These are phyloP conservation scores for Sergeia podlipaevii DNA, from an alignment of 208 protist species.

Conservation along the genomic window DNA sequence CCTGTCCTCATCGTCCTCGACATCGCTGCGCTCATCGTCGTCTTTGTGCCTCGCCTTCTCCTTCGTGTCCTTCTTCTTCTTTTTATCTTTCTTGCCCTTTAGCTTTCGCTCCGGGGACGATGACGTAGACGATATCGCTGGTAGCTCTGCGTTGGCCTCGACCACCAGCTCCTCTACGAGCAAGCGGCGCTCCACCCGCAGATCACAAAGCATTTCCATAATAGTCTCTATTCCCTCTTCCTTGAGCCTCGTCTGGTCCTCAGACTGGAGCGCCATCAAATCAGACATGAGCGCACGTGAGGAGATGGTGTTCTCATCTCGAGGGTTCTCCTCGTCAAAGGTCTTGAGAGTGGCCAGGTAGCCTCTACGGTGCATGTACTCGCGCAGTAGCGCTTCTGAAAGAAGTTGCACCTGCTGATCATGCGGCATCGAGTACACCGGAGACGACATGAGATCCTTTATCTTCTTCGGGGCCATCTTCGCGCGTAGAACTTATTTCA, in stretches of 20 bases:
- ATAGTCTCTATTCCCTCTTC: slow-evolving; percentile 78
- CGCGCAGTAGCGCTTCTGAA: slow-evolving; percentile 78
- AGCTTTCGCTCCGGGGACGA: slow-evolving; percentile 16
- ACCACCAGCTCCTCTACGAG: slow-evolving; percentile 41
- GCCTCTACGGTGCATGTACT: slow-evolving; percentile 90
- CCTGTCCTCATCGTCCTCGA: not conserved
- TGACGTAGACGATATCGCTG: slow-evolving; percentile 44
- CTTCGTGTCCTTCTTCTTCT: slow-evolving; percentile 22
- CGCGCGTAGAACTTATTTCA: slow-evolving; percentile 5
- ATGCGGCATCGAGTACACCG: slow-evolving; percentile 63
- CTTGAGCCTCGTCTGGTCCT: slow-evolving; percentile 58
- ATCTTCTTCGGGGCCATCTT: slow-evolving; percentile 65
- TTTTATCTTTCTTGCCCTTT: slow-evolving; percentile 32
- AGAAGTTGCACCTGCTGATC: slow-evolving; percentile 84
- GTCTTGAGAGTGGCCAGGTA: slow-evolving; percentile 74
- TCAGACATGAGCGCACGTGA: slow-evolving; percentile 87
- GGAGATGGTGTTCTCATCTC: slow-evolving; percentile 71
- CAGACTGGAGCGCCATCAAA: slow-evolving; percentile 62
- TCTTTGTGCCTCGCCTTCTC: not conserved
- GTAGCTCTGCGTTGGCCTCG: slow-evolving; percentile 27
- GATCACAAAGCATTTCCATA: slow-evolving; percentile 88
- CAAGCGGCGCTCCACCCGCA: slow-evolving; percentile 66
- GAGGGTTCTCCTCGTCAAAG: slow-evolving; percentile 86
- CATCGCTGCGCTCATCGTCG: not conserved
- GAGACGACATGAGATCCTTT: slow-evolving; percentile 40